Conservation (phyloP, 345 rosid genomes). For the Arabis hirsuta region DNA sequence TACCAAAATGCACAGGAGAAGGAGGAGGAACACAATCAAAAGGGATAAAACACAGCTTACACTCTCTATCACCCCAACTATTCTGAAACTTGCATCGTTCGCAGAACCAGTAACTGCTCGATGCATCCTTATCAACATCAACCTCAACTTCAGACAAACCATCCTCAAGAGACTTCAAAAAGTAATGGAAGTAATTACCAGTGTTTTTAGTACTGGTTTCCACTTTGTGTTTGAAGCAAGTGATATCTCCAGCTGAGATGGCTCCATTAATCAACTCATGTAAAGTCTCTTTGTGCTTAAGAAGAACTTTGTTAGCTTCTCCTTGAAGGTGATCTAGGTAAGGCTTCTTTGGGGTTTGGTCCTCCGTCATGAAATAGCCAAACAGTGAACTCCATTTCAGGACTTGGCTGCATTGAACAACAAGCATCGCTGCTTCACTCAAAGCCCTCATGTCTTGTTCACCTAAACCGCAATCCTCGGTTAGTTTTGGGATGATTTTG, state of each 20-base stretch:
- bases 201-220: not conserved
- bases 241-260: not conserved
- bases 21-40: not conserved
- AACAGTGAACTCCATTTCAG: slow-evolving; percentile 32
- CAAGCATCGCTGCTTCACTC: slow-evolving; percentile 12
- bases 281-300: not conserved
- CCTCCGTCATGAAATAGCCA: slow-evolving; percentile 1
- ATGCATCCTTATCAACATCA: not conserved
- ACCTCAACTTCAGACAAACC: slow-evolving; percentile 29
- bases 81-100: slow-evolving; percentile 13
- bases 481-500: not conserved
- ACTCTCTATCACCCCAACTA: not conserved
- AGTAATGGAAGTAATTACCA: slow-evolving; percentile 7
- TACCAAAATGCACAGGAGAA: not conserved
- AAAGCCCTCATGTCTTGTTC: not conserved
- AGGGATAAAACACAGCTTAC: slow-evolving; percentile 9
- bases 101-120: not conserved
- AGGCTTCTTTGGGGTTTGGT: slow-evolving; percentile 12
- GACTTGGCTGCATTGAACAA: slow-evolving; percentile 23
- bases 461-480: not conserved
- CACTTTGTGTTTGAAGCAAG: not conserved
- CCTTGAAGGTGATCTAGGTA: slow-evolving; percentile 2
- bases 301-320: not conserved
- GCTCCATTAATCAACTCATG: not conserved
- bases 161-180: slow-evolving; percentile 17